A percentile compares a stretch with the other conserved stretches of the same genome.
phyloP scores from a whole-genome alignment of 2,329 filamentous ascomycete genomes.

The Aspergillus glaucus region DNA sequence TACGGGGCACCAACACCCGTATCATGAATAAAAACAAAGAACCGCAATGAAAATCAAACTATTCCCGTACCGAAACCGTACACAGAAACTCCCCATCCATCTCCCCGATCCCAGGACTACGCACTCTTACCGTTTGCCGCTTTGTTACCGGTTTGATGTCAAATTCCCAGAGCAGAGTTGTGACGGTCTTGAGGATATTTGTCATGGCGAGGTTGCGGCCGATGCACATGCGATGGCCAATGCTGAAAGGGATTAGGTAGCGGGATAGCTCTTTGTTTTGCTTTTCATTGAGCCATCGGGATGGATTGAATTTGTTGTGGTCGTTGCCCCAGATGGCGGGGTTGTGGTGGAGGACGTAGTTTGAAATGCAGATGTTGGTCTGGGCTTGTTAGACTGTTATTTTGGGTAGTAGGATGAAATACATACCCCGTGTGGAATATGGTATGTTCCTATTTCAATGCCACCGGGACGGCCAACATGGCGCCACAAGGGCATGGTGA shows the following conservation, averaged over 20 bases:
- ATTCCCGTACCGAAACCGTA: not conserved
- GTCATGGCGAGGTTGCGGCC: conserved; percentile 10
- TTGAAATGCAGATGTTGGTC: not conserved
- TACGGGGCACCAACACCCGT: too few relatives aligned
- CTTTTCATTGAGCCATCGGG: conserved; percentile 1
- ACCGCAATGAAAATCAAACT: too few relatives aligned
- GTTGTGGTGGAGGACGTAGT: conserved; percentile 3
- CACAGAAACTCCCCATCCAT: conserved; percentile 5
- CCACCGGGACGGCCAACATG: conserved; percentile 3
- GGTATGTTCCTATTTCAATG: conserved; percentile 3
- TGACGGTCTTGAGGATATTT: conserved; percentile 9
- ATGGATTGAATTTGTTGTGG: conserved; percentile 1
- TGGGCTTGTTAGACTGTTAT: not conserved
- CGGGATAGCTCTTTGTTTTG: not conserved
- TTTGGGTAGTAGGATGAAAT: not conserved
- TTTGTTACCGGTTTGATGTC: conserved; percentile 1
- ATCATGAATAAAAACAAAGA: too few relatives aligned
- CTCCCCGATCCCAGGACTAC: conserved; percentile 4
- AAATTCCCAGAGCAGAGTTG: conserved; percentile 5
- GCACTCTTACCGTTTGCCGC: not conserved
- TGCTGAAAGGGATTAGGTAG: conserved; percentile 9
- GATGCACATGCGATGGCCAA: conserved; percentile 9
- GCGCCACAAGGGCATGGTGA: conserved; percentile 9
- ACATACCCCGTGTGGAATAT: not conserved
- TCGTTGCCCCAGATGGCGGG: conserved; percentile 3